phyloP scores from a whole-genome alignment of 1,284 basidiomycete species.

The Cryptococcus amylolentus region DNA sequence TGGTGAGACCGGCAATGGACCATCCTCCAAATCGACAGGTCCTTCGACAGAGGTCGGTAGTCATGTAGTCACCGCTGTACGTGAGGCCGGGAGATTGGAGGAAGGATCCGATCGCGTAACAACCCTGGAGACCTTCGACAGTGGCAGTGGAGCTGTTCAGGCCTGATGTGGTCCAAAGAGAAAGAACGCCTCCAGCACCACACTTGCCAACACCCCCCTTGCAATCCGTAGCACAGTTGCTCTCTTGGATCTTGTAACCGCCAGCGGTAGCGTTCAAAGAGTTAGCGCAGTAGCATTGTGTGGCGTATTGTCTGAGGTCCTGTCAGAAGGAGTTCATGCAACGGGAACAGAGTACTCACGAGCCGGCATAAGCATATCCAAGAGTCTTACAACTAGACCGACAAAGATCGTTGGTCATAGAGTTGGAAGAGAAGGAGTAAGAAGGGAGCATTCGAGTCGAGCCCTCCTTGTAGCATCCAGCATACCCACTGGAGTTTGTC shows the following conservation, averaged over 20 bases:
- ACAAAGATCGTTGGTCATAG: constrained; percentile 17
- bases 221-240: constrained; percentile 21
- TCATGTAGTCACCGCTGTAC: constrained; percentile 6
- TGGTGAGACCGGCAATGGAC: constrained; percentile 19
- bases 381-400: constrained; percentile 13
- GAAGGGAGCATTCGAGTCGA: constrained; percentile 10
- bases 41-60: constrained; percentile 12
- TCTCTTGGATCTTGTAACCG: constrained; percentile 9
- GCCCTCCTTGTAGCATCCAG: constrained; percentile 24
- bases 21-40: constrained; percentile 12
- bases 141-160: constrained; percentile 1
- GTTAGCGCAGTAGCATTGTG: constrained; percentile 22
- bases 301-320: constrained; percentile 13
- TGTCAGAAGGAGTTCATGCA: neutral
- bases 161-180: constrained; percentile 1
- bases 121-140: constrained; percentile 23
- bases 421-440: constrained; percentile 4
- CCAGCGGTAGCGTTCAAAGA: constrained; percentile 8
- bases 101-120: constrained; percentile 18
- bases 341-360: neutral
- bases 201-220: constrained; percentile 18
- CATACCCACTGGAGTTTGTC: constrained; percentile 18
- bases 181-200: constrained; percentile 15
- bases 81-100: neutral
- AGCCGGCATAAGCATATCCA: constrained; percentile 22